phyloP scores from a whole-genome alignment of 306 rosid species.

The Fagus crenata region DNA sequence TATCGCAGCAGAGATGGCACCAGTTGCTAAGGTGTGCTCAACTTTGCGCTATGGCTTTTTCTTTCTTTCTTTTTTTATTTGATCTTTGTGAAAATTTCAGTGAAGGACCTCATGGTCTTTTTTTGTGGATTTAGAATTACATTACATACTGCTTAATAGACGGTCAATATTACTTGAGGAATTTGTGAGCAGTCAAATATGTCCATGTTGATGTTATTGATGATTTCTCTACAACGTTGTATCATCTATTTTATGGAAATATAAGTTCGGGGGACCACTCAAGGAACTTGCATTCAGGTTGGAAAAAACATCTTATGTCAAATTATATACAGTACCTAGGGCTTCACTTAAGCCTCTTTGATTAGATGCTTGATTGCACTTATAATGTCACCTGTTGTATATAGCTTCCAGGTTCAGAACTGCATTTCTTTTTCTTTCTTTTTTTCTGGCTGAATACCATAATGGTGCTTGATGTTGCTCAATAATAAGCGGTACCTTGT shows the following conservation, averaged over 20 bases:
- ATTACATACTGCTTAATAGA: background rate
- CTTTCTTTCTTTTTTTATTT: conserved; percentile 4
- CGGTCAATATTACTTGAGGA: background rate
- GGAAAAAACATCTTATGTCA: background rate
- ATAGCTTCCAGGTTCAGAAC: background rate
- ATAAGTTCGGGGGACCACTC: background rate
- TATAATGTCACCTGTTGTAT: background rate
- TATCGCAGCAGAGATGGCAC: conserved; percentile 99
- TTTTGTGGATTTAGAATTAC: background rate
- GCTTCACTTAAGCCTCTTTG: background rate
- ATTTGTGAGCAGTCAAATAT: background rate
- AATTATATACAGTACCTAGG: background rate
- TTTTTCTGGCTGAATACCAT: background rate
- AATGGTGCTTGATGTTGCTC: background rate
- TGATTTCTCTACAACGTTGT: background rate
- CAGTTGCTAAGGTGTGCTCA: conserved; percentile 84
- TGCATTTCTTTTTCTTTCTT: background rate
- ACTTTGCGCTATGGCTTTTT: conserved; percentile 17
- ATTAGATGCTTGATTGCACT: background rate
- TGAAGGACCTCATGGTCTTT: background rate
- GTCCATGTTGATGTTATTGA: background rate
- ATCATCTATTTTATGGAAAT: background rate
- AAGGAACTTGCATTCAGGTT: background rate
- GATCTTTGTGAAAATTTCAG: background rate
- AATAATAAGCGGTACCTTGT: too few relatives aligned